phyloP scores from a whole-genome alignment of 129 eudicot genomes.

The Flaveria ramosissima region DNA sequence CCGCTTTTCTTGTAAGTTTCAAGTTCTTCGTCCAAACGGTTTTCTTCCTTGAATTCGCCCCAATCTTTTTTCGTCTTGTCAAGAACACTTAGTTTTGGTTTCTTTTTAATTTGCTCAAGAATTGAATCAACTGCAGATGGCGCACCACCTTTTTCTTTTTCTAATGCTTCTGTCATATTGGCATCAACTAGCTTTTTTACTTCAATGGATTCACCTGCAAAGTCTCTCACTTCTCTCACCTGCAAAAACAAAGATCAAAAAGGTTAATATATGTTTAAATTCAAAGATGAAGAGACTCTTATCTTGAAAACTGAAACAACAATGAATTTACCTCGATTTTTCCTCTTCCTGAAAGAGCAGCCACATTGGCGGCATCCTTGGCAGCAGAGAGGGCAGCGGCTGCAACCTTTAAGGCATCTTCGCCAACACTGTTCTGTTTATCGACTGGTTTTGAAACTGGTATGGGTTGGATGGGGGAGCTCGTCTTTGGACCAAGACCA shows the following conservation, averaged over 20 bases:
- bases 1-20: constrained; percentile 97
- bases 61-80: constrained; percentile 98
- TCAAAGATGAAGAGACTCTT: background rate
- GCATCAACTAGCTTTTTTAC: constrained; percentile 83
- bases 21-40: constrained; percentile 85
- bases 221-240: constrained; percentile 85
- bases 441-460: constrained; percentile 30
- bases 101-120: constrained; percentile 93
- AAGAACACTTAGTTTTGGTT: constrained; percentile 83
- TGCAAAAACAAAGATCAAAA: constrained; percentile 26
- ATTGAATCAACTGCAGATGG: constrained; percentile 83
- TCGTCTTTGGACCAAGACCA: constrained; percentile 69
- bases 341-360: constrained; percentile 62
- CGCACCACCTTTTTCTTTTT: constrained; percentile 65
- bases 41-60: constrained; percentile 95
- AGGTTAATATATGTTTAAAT: background rate
- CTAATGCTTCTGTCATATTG: constrained; percentile 57
- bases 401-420: constrained; percentile 76
- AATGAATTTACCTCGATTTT: constrained; percentile 66
- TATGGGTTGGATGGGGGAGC: constrained; percentile 27
- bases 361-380: constrained; percentile 63
- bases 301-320: constrained; percentile 2
- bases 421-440: constrained; percentile 44
- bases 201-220: constrained; percentile 91
- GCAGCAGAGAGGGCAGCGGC: constrained; percentile 97